A percentile compares a stretch with the other conserved stretches of the same genome.
phyloP scores from a whole-genome alignment of 108 stramenopile genomes.

The Discostella stelligeroides region DNA sequence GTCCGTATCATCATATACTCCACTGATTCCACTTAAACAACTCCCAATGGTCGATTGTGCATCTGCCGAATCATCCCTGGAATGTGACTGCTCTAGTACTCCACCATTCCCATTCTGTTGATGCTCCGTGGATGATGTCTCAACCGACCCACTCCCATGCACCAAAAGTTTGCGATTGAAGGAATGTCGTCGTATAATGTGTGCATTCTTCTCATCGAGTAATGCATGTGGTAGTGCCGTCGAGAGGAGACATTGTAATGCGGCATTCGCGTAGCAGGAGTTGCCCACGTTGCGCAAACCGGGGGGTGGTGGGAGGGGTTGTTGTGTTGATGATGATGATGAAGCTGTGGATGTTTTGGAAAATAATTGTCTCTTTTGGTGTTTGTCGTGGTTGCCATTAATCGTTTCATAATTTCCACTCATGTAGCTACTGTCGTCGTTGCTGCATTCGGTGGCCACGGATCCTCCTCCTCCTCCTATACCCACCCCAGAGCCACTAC shows the following conservation, averaged over 20 bases:
- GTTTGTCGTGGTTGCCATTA: neutral
- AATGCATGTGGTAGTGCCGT: constrained; percentile 77
- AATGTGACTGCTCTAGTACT: constrained; percentile 35
- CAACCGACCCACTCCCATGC: constrained; percentile 70
- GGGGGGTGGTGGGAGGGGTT: constrained; percentile 57
- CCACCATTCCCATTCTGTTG: too few relatives aligned
- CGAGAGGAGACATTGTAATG: constrained; percentile 76
- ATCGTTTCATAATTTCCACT: neutral
- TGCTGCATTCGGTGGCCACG: too few relatives aligned
- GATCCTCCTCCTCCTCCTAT: too few relatives aligned
- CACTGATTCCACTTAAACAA: constrained; percentile 41
- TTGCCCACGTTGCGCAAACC: constrained; percentile 85
- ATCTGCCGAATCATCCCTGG: constrained; percentile 33
- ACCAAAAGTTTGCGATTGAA: constrained; percentile 78
- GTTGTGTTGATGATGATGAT: too few relatives aligned
- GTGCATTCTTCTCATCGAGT: constrained; percentile 65
- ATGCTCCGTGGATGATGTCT: constrained; percentile 27
- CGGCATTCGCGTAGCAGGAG: constrained; percentile 86
- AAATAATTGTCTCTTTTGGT: too few relatives aligned
- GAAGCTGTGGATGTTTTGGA: neutral
- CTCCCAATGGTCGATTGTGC: constrained; percentile 30
- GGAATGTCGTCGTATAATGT: constrained; percentile 74
- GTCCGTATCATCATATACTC: constrained; percentile 12
- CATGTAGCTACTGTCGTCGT: too few relatives aligned
- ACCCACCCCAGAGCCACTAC: too few relatives aligned